These are phyloP conservation scores for Peronospora farinosa DNA, from an alignment of 352 stramenopile species.

Conservation along the genomic window DNA sequence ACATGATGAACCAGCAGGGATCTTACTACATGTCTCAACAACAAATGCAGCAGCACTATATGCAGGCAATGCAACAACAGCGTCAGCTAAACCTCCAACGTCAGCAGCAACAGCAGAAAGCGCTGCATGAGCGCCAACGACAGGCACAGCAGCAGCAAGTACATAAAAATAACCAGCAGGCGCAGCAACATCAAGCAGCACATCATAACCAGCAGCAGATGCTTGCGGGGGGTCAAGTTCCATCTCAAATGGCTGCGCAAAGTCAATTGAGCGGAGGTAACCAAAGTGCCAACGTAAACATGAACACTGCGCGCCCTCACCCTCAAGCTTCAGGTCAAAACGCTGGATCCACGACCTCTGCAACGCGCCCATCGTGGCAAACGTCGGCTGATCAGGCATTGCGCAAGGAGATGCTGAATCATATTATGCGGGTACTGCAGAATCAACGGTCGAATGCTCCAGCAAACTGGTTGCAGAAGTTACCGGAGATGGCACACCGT, in stretches of 20 bases:
- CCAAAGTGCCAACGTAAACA: slow-evolving; percentile 11
- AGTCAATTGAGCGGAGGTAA: slow-evolving; percentile 28
- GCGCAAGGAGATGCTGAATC: slow-evolving; percentile 79
- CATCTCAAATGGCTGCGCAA: slow-evolving; percentile 25
- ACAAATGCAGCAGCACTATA: slow-evolving; percentile 78
- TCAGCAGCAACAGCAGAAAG: slow-evolving; percentile 38
- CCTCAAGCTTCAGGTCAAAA: slow-evolving; percentile 20
- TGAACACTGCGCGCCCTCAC: slow-evolving; percentile 18
- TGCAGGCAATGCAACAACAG: slow-evolving; percentile 45
- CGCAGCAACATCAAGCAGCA: slow-evolving; percentile 29
- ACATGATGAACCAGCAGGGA: slow-evolving; percentile 69
- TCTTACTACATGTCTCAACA: slow-evolving; percentile 64
- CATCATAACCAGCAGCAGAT: slow-evolving; percentile 40
- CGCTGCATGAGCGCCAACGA: slow-evolving; percentile 27
- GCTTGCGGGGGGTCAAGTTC: slow-evolving; percentile 20
- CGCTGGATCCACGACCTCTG: slow-evolving; percentile 1
- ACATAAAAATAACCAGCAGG: slow-evolving; percentile 25
- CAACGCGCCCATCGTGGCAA: slow-evolving; percentile 53
- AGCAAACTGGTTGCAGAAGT: slow-evolving; percentile 94
- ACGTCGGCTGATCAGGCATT: slow-evolving; percentile 65
- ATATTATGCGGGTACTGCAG: slow-evolving; percentile 93
- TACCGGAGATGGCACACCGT: slow-evolving; percentile 96
- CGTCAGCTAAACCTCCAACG: slow-evolving; percentile 32
- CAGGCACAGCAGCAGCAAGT: slow-evolving; percentile 29
- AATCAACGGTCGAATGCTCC: slow-evolving; percentile 93